Percentiles rank a stretch among this genome's conserved stretches.
Conservation (phyloP, 345 rosid species). For the Hibiscus syriacus region DNA sequence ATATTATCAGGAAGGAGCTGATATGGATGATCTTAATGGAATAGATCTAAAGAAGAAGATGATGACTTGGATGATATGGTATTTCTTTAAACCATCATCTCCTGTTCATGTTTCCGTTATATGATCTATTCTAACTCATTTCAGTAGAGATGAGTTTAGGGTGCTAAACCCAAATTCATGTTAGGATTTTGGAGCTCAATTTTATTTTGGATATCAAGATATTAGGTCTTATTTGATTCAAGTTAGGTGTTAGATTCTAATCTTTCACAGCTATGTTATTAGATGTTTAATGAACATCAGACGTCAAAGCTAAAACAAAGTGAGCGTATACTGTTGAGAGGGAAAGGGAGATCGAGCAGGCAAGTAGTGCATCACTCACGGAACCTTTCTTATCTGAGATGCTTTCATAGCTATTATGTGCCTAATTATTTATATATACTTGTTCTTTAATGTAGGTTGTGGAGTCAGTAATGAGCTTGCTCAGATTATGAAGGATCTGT, state of each 20-base stretch:
- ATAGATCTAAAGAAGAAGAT: constrained; percentile 51
- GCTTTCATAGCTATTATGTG: not conserved
- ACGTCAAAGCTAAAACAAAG: constrained; percentile 72
- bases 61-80: constrained; percentile 85
- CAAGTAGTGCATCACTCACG: constrained; percentile 30
- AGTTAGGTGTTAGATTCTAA: not conserved
- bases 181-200: not conserved
- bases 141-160: not conserved
- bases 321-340: constrained; percentile 77
- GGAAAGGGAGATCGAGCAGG: constrained; percentile 97
- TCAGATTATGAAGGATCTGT: constrained; percentile 96
- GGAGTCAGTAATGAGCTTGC: constrained; percentile 95
- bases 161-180: not conserved
- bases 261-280: not conserved
- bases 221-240: constrained; percentile 14
- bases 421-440: not conserved
- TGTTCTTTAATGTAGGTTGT: constrained; percentile 50
- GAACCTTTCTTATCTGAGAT: not conserved
- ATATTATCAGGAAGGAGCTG: constrained; percentile 72
- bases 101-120: not conserved
- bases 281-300: constrained; percentile 76
- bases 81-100: constrained; percentile 9
- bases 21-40: constrained; percentile 69
- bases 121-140: not conserved
- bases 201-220: too few species aligned